A percentile compares a stretch with the other conserved stretches of the same genome.
Conservation (phyloP, 1,284 basidiomycete genomes). For the Ceratobasidium theobromae region DNA sequence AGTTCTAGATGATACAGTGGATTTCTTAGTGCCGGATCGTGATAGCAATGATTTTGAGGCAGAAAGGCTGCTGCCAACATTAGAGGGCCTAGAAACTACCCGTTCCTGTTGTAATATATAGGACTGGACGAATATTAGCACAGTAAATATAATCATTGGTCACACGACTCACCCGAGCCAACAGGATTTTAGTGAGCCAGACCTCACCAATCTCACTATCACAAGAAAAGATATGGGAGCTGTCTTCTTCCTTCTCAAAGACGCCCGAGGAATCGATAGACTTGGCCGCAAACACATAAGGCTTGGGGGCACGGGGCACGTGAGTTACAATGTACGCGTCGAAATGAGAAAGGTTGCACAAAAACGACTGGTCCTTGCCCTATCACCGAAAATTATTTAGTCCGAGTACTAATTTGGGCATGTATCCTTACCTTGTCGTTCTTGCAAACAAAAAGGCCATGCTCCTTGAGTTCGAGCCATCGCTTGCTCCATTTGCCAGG, state of each 20-base stretch:
- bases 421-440: slow-evolving; percentile 67
- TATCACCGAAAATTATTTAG: slow-evolving; percentile 42
- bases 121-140: slow-evolving; percentile 52
- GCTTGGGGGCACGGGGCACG: slow-evolving; percentile 70
- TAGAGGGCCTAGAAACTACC: slow-evolving; percentile 51
- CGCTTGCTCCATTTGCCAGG: slow-evolving; percentile 91
- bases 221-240: slow-evolving; percentile 78
- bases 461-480: slow-evolving; percentile 81
- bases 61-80: slow-evolving; percentile 2
- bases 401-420: slow-evolving; percentile 7
- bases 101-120: slow-evolving; percentile 78
- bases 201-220: slow-evolving; percentile 66
- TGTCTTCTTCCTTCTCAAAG: slow-evolving; percentile 84
- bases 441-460: slow-evolving; percentile 81
- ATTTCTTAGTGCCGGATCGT: slow-evolving; percentile 25
- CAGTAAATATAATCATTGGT: background rate
- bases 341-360: slow-evolving; percentile 82
- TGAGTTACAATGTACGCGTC: slow-evolving; percentile 79
- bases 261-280: slow-evolving; percentile 79
- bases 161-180: slow-evolving; percentile 64
- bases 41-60: slow-evolving; percentile 26
- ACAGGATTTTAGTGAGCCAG: slow-evolving; percentile 70
- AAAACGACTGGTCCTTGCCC: slow-evolving; percentile 78
- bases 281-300: slow-evolving; percentile 81
- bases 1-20: slow-evolving; percentile 28